Percentiles rank a stretch among this genome's conserved stretches.
These are phyloP conservation scores for Phialocephala subalpina DNA, from an alignment of 2,329 filamentous ascomycete species.

Conservation along the genomic window DNA sequence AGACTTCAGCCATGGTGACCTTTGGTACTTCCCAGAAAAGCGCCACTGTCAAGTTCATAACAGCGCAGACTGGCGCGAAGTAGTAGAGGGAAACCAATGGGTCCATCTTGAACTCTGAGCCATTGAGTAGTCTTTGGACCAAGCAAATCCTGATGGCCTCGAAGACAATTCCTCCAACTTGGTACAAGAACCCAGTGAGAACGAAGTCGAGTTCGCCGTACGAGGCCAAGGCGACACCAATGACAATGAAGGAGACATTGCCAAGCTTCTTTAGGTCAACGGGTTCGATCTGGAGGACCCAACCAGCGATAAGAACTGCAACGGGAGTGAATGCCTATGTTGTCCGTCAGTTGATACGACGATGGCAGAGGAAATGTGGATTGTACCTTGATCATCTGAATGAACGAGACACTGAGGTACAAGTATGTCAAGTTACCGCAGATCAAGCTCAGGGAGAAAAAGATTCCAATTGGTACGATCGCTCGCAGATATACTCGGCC, in stretches of 20 bases:
- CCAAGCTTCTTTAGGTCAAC: slow-evolving; percentile 87
- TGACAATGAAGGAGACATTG: slow-evolving; percentile 93
- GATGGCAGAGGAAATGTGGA: background rate
- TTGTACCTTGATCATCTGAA: slow-evolving; percentile 95
- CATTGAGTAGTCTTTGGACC: slow-evolving; percentile 84
- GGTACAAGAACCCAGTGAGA: slow-evolving; percentile 79
- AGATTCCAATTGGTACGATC: slow-evolving; percentile 92
- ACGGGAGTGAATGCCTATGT: slow-evolving; percentile 89
- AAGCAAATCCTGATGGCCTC: slow-evolving; percentile 85
- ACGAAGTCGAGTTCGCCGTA: slow-evolving; percentile 96
- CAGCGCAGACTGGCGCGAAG: slow-evolving; percentile 84
- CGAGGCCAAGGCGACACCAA: slow-evolving; percentile 94
- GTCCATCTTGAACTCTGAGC: slow-evolving; percentile 90
- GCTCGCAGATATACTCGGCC: slow-evolving; percentile 90
- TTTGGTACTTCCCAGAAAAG: slow-evolving; percentile 77
- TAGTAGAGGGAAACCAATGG: slow-evolving; percentile 89
- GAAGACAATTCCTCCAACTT: slow-evolving; percentile 80
- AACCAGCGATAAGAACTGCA: slow-evolving; percentile 88
- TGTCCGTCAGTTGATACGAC: background rate
- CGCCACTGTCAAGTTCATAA: slow-evolving; percentile 80
- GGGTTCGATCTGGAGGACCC: slow-evolving; percentile 80
- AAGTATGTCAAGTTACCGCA: slow-evolving; percentile 96
- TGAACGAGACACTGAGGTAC: slow-evolving; percentile 94
- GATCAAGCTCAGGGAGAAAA: slow-evolving; percentile 96
- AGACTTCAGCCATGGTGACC: slow-evolving; percentile 73